A percentile compares a stretch with the other conserved stretches of the same genome.
Evolutionary conservation across 768 basidiomycete genomes (phyloP).

Genomic region (Tephrocybe sp.): DNA sequence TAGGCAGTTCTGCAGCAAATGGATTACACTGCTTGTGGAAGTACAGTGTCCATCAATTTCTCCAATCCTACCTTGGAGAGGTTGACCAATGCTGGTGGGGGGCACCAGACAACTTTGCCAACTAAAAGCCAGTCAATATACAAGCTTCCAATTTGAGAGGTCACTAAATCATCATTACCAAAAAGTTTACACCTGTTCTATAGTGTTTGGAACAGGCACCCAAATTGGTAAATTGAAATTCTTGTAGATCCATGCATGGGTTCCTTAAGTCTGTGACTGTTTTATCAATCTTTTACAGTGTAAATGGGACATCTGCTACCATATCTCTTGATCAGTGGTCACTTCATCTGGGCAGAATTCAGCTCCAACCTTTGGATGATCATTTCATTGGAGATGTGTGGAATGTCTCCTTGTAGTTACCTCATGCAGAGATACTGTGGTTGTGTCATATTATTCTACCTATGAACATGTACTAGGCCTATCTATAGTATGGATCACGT

Average conservation of each 20-base stretch:
- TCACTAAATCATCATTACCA: not conserved
- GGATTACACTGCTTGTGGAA: not conserved
- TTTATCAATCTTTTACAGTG: not conserved
- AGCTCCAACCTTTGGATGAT: not conserved
- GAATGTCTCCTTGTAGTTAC: too few species aligned
- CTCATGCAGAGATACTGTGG: too few species aligned
- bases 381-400: not conserved
- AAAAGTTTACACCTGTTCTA: not conserved
- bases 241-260: not conserved
- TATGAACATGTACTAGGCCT: too few species aligned
- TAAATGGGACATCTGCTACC: not conserved
- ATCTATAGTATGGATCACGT: too few species aligned
- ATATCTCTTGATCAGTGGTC: not conserved
- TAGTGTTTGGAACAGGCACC: not conserved
- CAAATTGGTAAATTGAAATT: not conserved
- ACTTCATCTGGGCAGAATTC: not conserved
- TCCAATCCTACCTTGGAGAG: not conserved
- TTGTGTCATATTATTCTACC: too few species aligned
- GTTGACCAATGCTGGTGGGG: slow-evolving; percentile 3
- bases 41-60: not conserved
- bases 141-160: not conserved
- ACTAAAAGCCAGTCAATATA: not conserved
- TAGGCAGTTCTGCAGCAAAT: not conserved
- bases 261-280: not conserved
- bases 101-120: not conserved